phyloP scores from a whole-genome alignment of 2,329 filamentous ascomycete species.

The Tympanopsis confertula region DNA sequence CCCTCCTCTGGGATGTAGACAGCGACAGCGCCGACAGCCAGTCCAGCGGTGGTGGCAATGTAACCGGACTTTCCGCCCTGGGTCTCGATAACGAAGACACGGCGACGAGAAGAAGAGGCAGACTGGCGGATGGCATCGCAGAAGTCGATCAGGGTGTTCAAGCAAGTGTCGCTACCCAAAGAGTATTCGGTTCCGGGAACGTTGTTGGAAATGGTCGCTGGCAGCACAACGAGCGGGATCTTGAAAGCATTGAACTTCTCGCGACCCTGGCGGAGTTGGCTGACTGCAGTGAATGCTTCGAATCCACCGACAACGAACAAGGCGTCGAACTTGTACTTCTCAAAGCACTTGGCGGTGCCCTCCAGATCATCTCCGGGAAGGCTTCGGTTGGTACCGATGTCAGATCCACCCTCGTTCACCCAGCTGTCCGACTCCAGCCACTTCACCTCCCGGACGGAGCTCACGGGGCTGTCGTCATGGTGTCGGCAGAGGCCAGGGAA shows the following conservation, averaged over 20 bases:
- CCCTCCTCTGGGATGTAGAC: constrained; percentile 97
- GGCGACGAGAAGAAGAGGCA: constrained; percentile 79
- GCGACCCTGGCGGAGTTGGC: constrained; percentile 72
- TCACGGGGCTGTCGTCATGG: constrained; percentile 69
- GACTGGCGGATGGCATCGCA: constrained; percentile 97
- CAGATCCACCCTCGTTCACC: constrained; percentile 92
- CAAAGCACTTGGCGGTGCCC: constrained; percentile 70
- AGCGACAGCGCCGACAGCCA: constrained; percentile 81
- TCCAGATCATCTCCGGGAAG: constrained; percentile 80
- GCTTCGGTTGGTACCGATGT: constrained; percentile 94
- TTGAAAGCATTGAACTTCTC: constrained; percentile 72
- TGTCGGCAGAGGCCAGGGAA: constrained; percentile 90
- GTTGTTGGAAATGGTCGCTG: constrained; percentile 98
- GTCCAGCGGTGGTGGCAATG: constrained; percentile 77
- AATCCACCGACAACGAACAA: constrained; percentile 91
- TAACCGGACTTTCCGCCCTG: constrained; percentile 93
- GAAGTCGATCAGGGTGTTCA: constrained; percentile 89
- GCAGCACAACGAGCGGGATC: constrained; percentile 82
- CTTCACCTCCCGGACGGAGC: constrained; percentile 72
- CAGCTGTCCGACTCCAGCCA: constrained; percentile 94
- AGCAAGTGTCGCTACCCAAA: constrained; percentile 86
- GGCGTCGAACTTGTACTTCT: constrained; percentile 78
- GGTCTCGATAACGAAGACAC: constrained; percentile 96
- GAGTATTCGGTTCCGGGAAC: constrained; percentile 97
- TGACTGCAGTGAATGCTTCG: constrained; percentile 87